Percentiles rank a stretch among this genome's conserved stretches.
Conservation (phyloP, 2,329 filamentous ascomycete genomes). For the Aspergillus sp. region DNA sequence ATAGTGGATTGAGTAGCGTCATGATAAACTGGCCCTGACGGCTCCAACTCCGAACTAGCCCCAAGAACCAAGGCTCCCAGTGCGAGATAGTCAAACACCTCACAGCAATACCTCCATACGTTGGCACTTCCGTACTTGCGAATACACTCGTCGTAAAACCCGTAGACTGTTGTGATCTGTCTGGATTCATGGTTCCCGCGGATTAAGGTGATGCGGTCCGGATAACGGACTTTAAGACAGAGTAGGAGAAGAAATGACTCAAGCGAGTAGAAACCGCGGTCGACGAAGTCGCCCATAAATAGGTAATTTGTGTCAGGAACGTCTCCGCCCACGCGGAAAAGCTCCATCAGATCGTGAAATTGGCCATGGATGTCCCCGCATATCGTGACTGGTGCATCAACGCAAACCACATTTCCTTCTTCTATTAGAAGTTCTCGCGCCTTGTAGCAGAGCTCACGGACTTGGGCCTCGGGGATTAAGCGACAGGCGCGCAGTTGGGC, state of each 20-base stretch:
- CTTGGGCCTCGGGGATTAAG: constrained; percentile 91
- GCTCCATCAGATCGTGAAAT: constrained; percentile 95
- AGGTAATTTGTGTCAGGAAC: constrained; percentile 95
- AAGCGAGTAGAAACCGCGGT: constrained; percentile 95
- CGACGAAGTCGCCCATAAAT: constrained; percentile 98
- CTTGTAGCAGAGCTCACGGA: constrained; percentile 96
- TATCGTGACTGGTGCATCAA: constrained; percentile 94
- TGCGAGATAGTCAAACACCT: constrained; percentile 95
- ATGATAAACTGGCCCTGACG: constrained; percentile 51
- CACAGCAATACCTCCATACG: constrained; percentile 95
- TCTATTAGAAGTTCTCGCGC: constrained; percentile 94
- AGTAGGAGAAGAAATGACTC: constrained; percentile 95
- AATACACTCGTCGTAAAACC: constrained; percentile 96
- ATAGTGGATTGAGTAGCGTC: constrained; percentile 52
- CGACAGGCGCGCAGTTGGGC: constrained; percentile 92
- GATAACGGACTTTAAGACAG: constrained; percentile 95
- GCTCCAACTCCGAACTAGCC: constrained; percentile 66
- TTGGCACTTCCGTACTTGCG: constrained; percentile 96
- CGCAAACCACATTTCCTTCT: constrained; percentile 94
- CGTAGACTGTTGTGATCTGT: constrained; percentile 96
- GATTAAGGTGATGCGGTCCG: constrained; percentile 94
- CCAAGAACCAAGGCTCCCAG: constrained; percentile 89
- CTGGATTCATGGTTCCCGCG: constrained; percentile 94
- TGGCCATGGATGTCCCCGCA: constrained; percentile 97
- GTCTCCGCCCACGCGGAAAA: constrained; percentile 90